Evolutionary conservation across 768 basidiomycete species (phyloP), one percentile per base, ranked within the genome.

Genomic region (Tephrocybe rancida): DNA sequence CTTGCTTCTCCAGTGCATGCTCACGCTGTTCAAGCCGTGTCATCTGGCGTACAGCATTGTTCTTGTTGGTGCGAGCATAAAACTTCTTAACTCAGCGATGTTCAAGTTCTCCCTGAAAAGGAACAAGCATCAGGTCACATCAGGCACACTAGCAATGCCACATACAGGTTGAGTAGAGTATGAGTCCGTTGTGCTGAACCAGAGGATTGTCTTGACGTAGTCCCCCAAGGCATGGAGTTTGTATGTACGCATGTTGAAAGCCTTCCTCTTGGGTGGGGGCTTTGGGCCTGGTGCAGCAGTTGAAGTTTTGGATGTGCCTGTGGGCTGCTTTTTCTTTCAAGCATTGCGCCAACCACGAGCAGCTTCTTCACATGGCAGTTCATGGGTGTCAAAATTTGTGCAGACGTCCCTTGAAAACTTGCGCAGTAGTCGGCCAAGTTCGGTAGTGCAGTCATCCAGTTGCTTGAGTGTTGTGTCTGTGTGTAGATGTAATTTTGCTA

Each of bases 21-120:
- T 46, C 30, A 5, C 18, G 19, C 18, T 7, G 5, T 46, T 46
- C 45, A 0, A 46, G 30, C 13, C 16, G 30, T 2, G 30, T 46
- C 14, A 46, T 46, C 21, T 46, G 45, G 21, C 13, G 9, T 1
- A 43, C 13, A 11, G 9, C 9, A 32, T 32, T 32, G 30, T 59
- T 66, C 54, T 78, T 77, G 58, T 73, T 76, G 0, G 71, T 74
- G 0, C 25, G 25, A 6, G 21, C 42, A 26, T 43, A 25, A 11
- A 43, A 43, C 11, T 25, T 43, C 13, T 43, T 43, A 25, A 24
- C 42, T 5, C 21, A 24, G 4, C 42, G 42, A n/a, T 43, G 42
- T 43, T 43, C 42, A 0, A 73, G 65, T 52, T 82, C 77, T 0
- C 75, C 74, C 77, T 80, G 4, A 5, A 14, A n/a, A 2, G 24